Conservation (phyloP, 208 protist genomes). For the Histomonas meleagridis region DNA sequence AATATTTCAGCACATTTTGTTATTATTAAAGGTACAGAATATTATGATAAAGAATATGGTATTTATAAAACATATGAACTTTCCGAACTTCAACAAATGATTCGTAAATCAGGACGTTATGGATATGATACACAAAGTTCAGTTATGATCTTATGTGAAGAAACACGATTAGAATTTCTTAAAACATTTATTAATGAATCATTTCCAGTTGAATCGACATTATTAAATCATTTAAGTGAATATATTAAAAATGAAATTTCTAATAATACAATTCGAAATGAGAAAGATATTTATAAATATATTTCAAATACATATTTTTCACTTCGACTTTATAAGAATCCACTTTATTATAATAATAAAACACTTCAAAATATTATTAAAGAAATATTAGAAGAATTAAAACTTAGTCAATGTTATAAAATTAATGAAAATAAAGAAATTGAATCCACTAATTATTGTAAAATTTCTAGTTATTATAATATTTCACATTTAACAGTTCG, state of each 20-base stretch:
- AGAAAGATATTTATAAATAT: background rate
- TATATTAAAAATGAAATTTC: conserved; percentile 96
- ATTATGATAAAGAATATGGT: conserved; percentile 83
- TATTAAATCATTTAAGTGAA: conserved; percentile 79
- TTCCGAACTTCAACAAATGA: conserved; percentile 98
- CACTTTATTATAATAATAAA: conserved; percentile 31
- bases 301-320: background rate
- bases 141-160: conserved; percentile 84
- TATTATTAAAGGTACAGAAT: conserved; percentile 98
- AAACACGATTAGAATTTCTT: conserved; percentile 96
- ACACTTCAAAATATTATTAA: background rate
- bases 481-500: background rate
- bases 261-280: conserved; percentile 54
- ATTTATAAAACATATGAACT: conserved; percentile 95
- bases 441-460: background rate
- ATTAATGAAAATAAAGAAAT: background rate
- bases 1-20: conserved; percentile 98
- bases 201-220: conserved; percentile 94
- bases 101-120: conserved; percentile 90
- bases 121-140: conserved; percentile 52
- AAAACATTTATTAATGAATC: conserved; percentile 70
- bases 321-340: background rate
- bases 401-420: background rate
- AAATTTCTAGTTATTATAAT: background rate
- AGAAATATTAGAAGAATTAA: background rate